Percentiles rank a stretch among this genome's conserved stretches.
Evolutionary conservation across 1,284 basidiomycete genomes (phyloP).

Genomic region (Omphalotus olearius): DNA sequence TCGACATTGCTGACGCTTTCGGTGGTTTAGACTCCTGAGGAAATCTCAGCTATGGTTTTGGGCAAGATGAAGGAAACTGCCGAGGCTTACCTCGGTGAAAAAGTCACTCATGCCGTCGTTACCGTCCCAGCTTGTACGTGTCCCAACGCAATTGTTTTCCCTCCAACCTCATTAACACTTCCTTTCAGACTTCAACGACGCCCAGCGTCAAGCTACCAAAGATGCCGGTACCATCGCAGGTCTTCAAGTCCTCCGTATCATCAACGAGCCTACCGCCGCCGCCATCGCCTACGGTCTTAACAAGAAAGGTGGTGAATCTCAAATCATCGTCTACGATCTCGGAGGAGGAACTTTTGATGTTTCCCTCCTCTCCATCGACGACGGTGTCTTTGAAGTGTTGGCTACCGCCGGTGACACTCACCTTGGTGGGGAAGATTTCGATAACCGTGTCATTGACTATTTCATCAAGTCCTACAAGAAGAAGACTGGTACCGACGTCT

Average conservation of each 20-base stretch:
- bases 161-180: neutral
- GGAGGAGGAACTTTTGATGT: conserved; percentile 99
- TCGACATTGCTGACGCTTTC: conserved; percentile 7
- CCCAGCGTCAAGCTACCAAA: conserved; percentile 98
- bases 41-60: conserved; percentile 93
- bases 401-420: conserved; percentile 99
- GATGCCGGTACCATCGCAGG: conserved; percentile 97
- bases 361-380: conserved; percentile 94
- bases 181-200: conserved; percentile 87
- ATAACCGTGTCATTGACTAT: conserved; percentile 94
- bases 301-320: conserved; percentile 90
- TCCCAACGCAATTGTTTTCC: neutral
- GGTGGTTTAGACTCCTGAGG: conserved; percentile 68
- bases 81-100: conserved; percentile 94
- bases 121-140: conserved; percentile 89
- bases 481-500: conserved; percentile 90
- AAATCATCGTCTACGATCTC: conserved; percentile 98
- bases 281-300: conserved; percentile 98
- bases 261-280: conserved; percentile 98
- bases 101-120: conserved; percentile 97
- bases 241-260: conserved; percentile 94
- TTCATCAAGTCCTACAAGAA: conserved; percentile 93
- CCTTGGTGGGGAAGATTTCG: conserved; percentile 99
- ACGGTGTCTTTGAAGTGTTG: conserved; percentile 97
- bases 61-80: conserved; percentile 99